A percentile compares a stretch with the other conserved stretches of the same genome.
Conservation (phyloP, 2,329 filamentous ascomycete genomes). For the Westerdykella aurantiaca region DNA sequence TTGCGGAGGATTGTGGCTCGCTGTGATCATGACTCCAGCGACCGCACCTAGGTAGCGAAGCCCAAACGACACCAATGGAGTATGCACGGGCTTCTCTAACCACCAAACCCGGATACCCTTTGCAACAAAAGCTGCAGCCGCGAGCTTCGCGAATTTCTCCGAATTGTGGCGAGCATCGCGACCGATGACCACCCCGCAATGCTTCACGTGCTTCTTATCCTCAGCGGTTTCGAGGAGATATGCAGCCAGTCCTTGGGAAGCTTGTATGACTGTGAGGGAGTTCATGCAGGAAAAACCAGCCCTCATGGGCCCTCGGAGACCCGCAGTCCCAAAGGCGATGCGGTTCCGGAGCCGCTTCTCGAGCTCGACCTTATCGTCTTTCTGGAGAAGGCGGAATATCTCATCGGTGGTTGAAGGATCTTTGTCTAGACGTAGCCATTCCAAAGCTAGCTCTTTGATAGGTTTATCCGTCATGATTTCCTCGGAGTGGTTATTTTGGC, state of each 20-base stretch:
- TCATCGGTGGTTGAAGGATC: slow-evolving; percentile 50
- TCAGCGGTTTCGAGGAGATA: slow-evolving; percentile 48
- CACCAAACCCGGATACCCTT: slow-evolving; percentile 56
- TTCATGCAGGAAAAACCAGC: slow-evolving; percentile 60
- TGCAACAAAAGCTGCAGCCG: slow-evolving; percentile 55
- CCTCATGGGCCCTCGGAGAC: slow-evolving; percentile 59
- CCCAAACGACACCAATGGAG: slow-evolving; percentile 58
- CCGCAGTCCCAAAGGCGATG: slow-evolving; percentile 59
- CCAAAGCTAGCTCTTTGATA: slow-evolving; percentile 43
- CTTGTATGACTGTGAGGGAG: slow-evolving; percentile 55
- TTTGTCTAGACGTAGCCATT: slow-evolving; percentile 56
- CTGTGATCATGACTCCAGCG: slow-evolving; percentile 61
- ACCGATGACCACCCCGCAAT: slow-evolving; percentile 54
- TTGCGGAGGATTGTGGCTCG: slow-evolving; percentile 58
- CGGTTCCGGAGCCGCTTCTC: slow-evolving; percentile 49
- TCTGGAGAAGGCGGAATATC: slow-evolving; percentile 47
- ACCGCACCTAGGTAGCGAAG: slow-evolving; percentile 50
- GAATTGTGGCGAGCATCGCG: slow-evolving; percentile 60
- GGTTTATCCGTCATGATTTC: slow-evolving; percentile 23
- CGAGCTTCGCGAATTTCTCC: slow-evolving; percentile 54
- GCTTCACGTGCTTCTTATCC: slow-evolving; percentile 37
- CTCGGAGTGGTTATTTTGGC: background rate
- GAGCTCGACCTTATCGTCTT: slow-evolving; percentile 44
- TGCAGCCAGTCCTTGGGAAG: slow-evolving; percentile 59
- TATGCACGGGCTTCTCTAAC: slow-evolving; percentile 53